Evolutionary conservation across 306 rosid species (phyloP).

Genomic region (Cajanus cajan): DNA sequence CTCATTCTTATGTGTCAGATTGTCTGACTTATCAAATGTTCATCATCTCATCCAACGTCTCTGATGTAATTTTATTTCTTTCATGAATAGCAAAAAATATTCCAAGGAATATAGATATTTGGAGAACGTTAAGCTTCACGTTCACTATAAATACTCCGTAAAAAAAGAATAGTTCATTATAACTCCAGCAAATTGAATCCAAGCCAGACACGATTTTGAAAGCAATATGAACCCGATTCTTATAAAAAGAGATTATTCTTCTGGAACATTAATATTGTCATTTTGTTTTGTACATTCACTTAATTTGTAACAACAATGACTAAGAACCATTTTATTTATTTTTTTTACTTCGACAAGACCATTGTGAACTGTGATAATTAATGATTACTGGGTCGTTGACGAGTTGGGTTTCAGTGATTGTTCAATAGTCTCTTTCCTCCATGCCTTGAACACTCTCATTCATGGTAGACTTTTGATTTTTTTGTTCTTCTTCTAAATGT

Average conservation of each 20-base stretch:
- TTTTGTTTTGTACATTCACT: background rate
- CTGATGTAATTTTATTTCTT: background rate
- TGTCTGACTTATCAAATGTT: background rate
- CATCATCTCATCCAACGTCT: conserved; percentile 32
- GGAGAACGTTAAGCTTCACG: background rate
- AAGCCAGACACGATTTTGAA: conserved; percentile 20
- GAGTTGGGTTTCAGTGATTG: conserved; percentile 57
- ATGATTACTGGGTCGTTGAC: conserved; percentile 74
- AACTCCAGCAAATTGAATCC: background rate
- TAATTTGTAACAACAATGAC: conserved; percentile 43
- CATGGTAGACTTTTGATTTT: conserved; percentile 46
- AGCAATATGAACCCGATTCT: background rate
- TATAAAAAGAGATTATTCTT: background rate
- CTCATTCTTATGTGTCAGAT: background rate
- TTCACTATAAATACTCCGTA: conserved; percentile 44
- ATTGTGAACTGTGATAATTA: conserved; percentile 73
- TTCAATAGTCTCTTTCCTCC: conserved; percentile 65
- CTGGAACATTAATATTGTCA: background rate
- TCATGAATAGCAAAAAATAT: background rate
- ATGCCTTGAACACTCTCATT: conserved; percentile 76
- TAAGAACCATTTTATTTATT: too few relatives aligned
- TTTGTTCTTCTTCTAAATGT: too few relatives aligned
- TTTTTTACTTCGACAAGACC: conserved; percentile 81
- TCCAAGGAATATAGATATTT: conserved; percentile 32
- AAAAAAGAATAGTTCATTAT: too few relatives aligned